Evolutionary conservation across 1,139 yeast genomes (phyloP), one percentile per base, ranked within the genome.

Genomic region (Casaregolazyma lundiana): DNA sequence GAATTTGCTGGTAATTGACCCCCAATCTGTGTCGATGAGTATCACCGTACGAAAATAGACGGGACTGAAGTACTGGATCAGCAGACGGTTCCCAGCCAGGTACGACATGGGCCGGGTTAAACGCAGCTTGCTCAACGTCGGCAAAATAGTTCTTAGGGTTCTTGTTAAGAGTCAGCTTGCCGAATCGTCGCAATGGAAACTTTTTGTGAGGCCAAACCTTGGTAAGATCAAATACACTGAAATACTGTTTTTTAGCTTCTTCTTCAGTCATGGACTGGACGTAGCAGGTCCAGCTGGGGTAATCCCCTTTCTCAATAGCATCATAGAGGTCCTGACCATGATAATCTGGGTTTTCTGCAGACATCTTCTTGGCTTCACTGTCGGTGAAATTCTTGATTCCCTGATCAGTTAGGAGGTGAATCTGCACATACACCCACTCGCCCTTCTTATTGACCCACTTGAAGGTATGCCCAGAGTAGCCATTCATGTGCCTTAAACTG

Each of bases 81-180:
- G 89, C 89, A 42, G 89, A 80, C 44, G 95, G 78, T 67, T 84
- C 88, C 76, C 83, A 80, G 58, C 84, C 86, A 48, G 95, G 95
- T 49, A 86, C 87, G 34, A 89, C 78, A 68, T 86, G 88, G 36
- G 89, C 77, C 51, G 95, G 95, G 41, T 89, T 75, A 69, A 85
- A 84, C 11, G 90, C 90, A 54, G 84, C 83, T 68, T 83, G 90
- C 69, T 84, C 92, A 59, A 82, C 81, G 65, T 84, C 90, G 57
- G 88, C 88, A 69, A 82, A 83, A 71, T 82, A 84, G 69, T 84
- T 84, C 66, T 78, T 70, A 54, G 89, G 86, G 71, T 84, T 84
- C 67, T 78, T 79, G 70, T 84, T 81, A 62, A 84, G 72, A 29
- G 76, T 74, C 55, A 84, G 73, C 68, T 77, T 77, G 64, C 90